Evolutionary conservation across 192 early-diverging fungal genomes (phyloP), one percentile per base, ranked within the genome.

Genomic region (Glomus cerebriforme): DNA sequence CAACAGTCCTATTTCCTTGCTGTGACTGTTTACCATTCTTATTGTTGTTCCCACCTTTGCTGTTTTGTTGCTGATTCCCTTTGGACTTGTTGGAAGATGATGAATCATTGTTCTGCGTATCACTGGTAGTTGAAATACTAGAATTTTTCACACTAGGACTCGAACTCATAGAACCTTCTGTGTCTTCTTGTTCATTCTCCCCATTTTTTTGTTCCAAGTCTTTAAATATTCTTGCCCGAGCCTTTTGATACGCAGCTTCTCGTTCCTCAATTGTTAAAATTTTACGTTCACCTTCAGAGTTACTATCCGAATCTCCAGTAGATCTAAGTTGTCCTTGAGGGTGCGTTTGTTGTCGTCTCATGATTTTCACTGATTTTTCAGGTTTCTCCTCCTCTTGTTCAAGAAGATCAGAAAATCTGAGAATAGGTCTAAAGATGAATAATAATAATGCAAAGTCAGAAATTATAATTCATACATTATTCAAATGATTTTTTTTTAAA

Each of bases 151-250:
- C 19, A 37, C 58, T 58, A 35, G 73, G 73, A 37, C 58, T 75
- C n/a, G 73, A 60, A 22, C 19, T 60, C 2, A 27, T 34, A n/a
- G 73, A 60, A 4, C 58, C 73, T 35, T 75, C 73, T 10, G 19
- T 62, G 17, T 60, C 73, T 37, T 75, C 73, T 60, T 60, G 73
- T 35, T 75, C 73, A 60, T 58, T 59, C n/a, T 75, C 73, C 5
- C 26, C 39, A 31, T 75, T 75, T 59, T 75, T 75, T 75, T 68
- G 66, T 37, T 75, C 73, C 58, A 78, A 80, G 39, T 91, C 91
- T 66, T 90, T 85, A 76, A 94, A 94, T 59, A 94, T 94, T 45
- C 89, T 79, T 17, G 91, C 91, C 67, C 93, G 84, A 7, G 93
- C 93, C 39, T 87, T 85, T 78, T 92, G 90, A 77, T 94, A 94